phyloP scores from a whole-genome alignment of 108 stramenopile genomes.

The Cyclotella choctawhatcheeana region DNA sequence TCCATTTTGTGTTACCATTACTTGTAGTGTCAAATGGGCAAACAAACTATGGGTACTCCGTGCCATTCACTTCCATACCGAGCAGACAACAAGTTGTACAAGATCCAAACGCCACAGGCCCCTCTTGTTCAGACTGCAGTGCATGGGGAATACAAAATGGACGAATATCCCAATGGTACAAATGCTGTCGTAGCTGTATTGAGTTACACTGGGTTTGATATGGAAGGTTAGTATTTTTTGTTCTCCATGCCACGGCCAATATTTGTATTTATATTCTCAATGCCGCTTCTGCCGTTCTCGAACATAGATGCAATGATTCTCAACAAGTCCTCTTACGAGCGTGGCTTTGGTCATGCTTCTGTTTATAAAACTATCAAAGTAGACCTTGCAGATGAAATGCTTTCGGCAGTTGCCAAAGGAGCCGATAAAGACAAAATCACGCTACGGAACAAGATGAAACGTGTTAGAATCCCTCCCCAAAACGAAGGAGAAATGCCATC shows the following conservation, averaged over 20 bases:
- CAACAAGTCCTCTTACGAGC: slow-evolving; percentile 93
- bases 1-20: slow-evolving; percentile 47
- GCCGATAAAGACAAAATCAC: slow-evolving; percentile 60
- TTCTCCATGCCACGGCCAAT: too few relatives aligned
- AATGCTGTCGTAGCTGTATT: slow-evolving; percentile 99
- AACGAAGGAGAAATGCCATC: slow-evolving; percentile 44
- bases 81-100: slow-evolving; percentile 97
- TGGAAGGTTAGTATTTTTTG: too few relatives aligned
- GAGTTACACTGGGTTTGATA: slow-evolving; percentile 99
- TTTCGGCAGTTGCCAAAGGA: slow-evolving; percentile 55
- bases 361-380: slow-evolving; percentile 96
- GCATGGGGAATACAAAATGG: slow-evolving; percentile 95
- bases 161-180: slow-evolving; percentile 98
- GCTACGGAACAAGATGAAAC: slow-evolving; percentile 44
- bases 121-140: slow-evolving; percentile 94
- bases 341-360: slow-evolving; percentile 93
- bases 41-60: slow-evolving; percentile 99
- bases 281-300: too few relatives aligned
- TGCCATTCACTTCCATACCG: slow-evolving; percentile 91
- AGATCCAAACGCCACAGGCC: slow-evolving; percentile 93
- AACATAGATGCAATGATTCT: slow-evolving; percentile 99
- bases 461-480: slow-evolving; percentile 38
- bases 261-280: too few relatives aligned
- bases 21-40: slow-evolving; percentile 99
- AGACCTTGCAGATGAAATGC: slow-evolving; percentile 84